These are phyloP conservation scores for Sugiyamaella neomexicana DNA, from an alignment of 1,139 yeast species.

Conservation along the genomic window DNA sequence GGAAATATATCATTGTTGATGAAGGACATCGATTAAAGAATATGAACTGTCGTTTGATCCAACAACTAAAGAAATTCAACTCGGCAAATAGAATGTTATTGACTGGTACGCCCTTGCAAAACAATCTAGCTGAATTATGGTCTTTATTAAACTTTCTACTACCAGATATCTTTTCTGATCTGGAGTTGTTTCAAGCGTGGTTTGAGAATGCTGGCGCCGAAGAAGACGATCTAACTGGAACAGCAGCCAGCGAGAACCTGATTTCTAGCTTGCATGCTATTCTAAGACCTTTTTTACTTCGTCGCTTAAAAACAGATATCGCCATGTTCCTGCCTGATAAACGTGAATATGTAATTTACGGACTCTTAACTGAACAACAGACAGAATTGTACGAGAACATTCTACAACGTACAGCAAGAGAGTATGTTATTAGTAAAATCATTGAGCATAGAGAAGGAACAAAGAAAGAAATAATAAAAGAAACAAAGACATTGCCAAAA, in stretches of 20 bases:
- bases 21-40: constrained; percentile 58
- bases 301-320: constrained; percentile 78
- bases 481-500: too few species aligned
- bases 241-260: constrained; percentile 48
- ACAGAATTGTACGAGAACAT: constrained; percentile 62
- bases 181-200: constrained; percentile 89
- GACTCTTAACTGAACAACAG: constrained; percentile 65
- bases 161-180: constrained; percentile 90
- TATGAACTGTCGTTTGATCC: constrained; percentile 42
- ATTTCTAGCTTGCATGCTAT: constrained; percentile 82
- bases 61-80: constrained; percentile 43
- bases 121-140: constrained; percentile 49
- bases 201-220: constrained; percentile 66
- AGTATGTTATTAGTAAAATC: constrained; percentile 43
- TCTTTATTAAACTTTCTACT: constrained; percentile 50
- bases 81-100: constrained; percentile 50
- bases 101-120: constrained; percentile 58
- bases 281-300: constrained; percentile 77
- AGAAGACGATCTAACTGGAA: constrained; percentile 29
- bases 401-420: constrained; percentile 45
- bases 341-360: constrained; percentile 80
- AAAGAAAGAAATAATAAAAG: neutral
- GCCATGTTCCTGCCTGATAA: constrained; percentile 74
- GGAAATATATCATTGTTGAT: constrained; percentile 53
- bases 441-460: constrained; percentile 28